phyloP scores from a whole-genome alignment of 495 filamentous ascomycete species.

The Hypoxylon lienhwacheense region DNA sequence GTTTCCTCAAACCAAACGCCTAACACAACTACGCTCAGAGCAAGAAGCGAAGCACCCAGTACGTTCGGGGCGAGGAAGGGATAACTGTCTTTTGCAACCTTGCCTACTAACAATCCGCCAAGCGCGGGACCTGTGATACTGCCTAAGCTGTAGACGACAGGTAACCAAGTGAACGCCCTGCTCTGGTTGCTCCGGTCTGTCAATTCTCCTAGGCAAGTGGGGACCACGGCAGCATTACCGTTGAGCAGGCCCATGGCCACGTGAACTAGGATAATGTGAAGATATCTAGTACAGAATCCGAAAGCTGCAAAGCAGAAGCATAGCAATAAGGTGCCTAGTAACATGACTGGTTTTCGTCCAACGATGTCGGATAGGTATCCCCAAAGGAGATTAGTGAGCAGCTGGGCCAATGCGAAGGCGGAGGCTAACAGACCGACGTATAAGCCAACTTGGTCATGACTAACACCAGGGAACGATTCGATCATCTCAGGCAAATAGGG shows the following conservation, averaged over 20 bases:
- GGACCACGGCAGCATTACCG: slow-evolving; percentile 83
- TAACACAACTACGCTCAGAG: slow-evolving; percentile 71
- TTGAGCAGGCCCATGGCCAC: slow-evolving; percentile 89
- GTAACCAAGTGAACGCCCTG: slow-evolving; percentile 86
- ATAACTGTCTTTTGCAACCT: slow-evolving; percentile 58
- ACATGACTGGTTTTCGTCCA: slow-evolving; percentile 89
- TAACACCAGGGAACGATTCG: slow-evolving; percentile 78
- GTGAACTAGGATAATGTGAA: slow-evolving; percentile 83
- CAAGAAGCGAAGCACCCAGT: slow-evolving; percentile 67
- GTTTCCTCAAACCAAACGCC: slow-evolving; percentile 84
- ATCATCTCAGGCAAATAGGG: slow-evolving; percentile 95
- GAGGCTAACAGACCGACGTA: slow-evolving; percentile 91
- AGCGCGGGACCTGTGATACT: slow-evolving; percentile 89
- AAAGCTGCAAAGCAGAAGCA: slow-evolving; percentile 81
- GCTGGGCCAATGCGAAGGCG: slow-evolving; percentile 87
- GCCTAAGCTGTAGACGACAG: slow-evolving; percentile 89
- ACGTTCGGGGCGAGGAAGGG: slow-evolving; percentile 88
- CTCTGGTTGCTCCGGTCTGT: slow-evolving; percentile 95
- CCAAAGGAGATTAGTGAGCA: slow-evolving; percentile 91
- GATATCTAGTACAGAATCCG: slow-evolving; percentile 80
- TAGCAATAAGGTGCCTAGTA: slow-evolving; percentile 82
- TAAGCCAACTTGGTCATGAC: slow-evolving; percentile 69
- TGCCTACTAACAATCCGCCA: slow-evolving; percentile 77
- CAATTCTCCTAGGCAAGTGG: slow-evolving; percentile 90
- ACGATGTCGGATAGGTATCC: slow-evolving; percentile 86